phyloP scores from a whole-genome alignment of 2,329 filamentous ascomycete species.

The Claviceps capensis region DNA sequence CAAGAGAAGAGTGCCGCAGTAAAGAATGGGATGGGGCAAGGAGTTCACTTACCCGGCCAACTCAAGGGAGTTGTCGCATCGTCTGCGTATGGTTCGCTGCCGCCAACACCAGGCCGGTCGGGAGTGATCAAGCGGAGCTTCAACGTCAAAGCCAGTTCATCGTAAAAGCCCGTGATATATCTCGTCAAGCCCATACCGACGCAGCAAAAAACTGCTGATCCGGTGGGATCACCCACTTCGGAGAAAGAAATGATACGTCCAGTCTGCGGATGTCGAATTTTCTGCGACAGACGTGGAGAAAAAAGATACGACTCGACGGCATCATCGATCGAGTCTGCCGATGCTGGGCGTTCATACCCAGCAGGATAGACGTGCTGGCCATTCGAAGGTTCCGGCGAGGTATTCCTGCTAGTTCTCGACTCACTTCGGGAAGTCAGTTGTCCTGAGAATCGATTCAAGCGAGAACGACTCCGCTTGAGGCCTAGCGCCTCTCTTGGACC shows the following conservation, averaged over 20 bases:
- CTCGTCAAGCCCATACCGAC: conserved; percentile 95
- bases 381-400: conserved; percentile 13
- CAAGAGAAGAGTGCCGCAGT: not conserved
- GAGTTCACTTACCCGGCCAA: conserved; percentile 64
- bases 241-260: conserved; percentile 88
- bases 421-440: conserved; percentile 29
- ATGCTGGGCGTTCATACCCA: conserved; percentile 59
- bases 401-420: conserved; percentile 17
- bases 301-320: conserved; percentile 76
- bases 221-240: conserved; percentile 85
- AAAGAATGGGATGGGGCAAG: not conserved
- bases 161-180: conserved; percentile 94
- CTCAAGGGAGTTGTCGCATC: conserved; percentile 73
- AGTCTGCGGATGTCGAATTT: conserved; percentile 71
- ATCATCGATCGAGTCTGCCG: conserved; percentile 76
- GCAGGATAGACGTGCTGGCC: conserved; percentile 21
- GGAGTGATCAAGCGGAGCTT: conserved; percentile 85
- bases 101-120: conserved; percentile 85
- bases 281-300: conserved; percentile 75
- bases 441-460: conserved; percentile 43
- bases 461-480: conserved; percentile 42
- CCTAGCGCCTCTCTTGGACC: conserved; percentile 30
- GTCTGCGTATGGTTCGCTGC: conserved; percentile 74
- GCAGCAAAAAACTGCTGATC: conserved; percentile 88
- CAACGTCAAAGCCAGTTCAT: conserved; percentile 80